Evolutionary conservation across 1,139 yeast genomes (phyloP), one percentile per base, ranked within the genome.

Genomic region (Scheffersomyces titani): DNA sequence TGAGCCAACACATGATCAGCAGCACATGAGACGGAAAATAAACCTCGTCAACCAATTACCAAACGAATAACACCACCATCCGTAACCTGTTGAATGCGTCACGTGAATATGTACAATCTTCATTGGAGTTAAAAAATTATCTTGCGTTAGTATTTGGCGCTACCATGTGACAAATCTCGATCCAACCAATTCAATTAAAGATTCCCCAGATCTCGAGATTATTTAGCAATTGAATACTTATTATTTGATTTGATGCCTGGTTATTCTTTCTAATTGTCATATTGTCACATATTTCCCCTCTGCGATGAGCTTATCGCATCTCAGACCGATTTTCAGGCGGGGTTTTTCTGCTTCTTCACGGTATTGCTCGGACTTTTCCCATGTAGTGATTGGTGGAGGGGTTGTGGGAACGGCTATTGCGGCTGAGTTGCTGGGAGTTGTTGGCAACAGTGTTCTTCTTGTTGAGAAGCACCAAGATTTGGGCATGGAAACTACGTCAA

Each of bases 321-420:
- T 30, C 40, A 30, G 40, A 13, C 40, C 16, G 40, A 11, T 30
- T 46, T 20, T 16, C 18, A 46, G 22, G 21, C 45, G 48, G n/a
- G 18, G 46, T 18, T 47, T 19, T 16, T 24, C n/a, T 48, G 47
- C 21, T 19, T 44, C 47, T 7, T 16, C 13, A 9, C 19, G n/a
- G 13, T 7, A 24, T 30, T 40, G 44, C 24, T 56, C 71, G 0
- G 96, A 90, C 67, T 91, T 86, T 66, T 84, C 96, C 0, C 97
- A 92, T 69, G 87, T 88, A 1, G 85, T 92, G 0, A 77, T 92
- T 19, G 98, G 98, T 3, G 97, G 92, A 0, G 98, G 98, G 0
- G 90, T 86, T 0, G 93, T 92, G 1, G 98, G 98, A 0, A 77
- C 91, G 6, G 90, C 97, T 0, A 81, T 91, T 57, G 97, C 91